Evolutionary conservation across 768 basidiomycete species (phyloP), one percentile per base, ranked within the genome.

Genomic region (Rhodotorula toruloides): DNA sequence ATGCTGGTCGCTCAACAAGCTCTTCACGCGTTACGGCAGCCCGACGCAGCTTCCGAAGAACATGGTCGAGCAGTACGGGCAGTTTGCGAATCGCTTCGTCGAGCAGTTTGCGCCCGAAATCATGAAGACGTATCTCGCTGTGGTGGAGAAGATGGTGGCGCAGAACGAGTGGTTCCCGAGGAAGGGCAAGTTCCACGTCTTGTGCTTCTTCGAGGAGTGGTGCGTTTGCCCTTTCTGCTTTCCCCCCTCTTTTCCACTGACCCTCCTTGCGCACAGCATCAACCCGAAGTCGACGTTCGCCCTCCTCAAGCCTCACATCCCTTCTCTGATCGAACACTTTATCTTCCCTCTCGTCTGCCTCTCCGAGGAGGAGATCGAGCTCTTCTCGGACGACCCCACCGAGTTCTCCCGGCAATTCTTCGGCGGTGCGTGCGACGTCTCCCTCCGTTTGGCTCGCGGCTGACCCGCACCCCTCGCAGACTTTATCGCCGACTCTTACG

Each of bases 31-130:
- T 58, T 93, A 85, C 72, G 91, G 91, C 14, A 91, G 88, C 77
- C 90, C 91, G 0, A 87, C 88, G 1, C 91, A 92, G 76, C 83
- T 93, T 32, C 89, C 90, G 0, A 83, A 81, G 58, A 80, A 86
- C 17, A 80, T 89, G 80, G 58, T 54, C 40, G 79, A 82, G 21
- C 84, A 87, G 39, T 92, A 91, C 72, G 80, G 79, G 8, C 74
- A 78, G 3, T 93, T 93, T 72, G 84, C 80, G 80, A 91, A 71
- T 87, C 93, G 49, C 89, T 98, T 32, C 83, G 96, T 42, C 91
- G 94, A 75, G 88, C 97, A 79, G 90, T 96, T 59, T 90, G 91
- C 90, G 0, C 91, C 91, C 0, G 89, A 92, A 76, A 91, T 93
- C 65, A 80, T 92, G 74, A 88, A 84, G 75, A 84, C 84, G 34